These are phyloP conservation scores for Trichosporon sp. DNA, from an alignment of 1,284 basidiomycete species.

Conservation along the genomic window DNA sequence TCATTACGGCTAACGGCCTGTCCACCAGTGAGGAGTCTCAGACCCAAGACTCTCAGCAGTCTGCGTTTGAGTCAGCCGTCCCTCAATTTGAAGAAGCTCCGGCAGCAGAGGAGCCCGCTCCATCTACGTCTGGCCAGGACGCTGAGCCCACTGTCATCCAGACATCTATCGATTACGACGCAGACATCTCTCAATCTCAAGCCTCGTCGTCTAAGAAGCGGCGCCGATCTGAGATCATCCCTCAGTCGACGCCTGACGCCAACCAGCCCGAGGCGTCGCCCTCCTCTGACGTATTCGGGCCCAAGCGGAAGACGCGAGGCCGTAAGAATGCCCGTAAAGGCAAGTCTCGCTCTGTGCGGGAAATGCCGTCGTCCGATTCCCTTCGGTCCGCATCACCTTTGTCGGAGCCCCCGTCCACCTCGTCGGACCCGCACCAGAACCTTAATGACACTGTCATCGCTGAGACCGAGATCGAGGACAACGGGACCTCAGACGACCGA, in stretches of 20 bases:
- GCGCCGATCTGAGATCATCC: constrained; percentile 4
- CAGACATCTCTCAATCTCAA: constrained; percentile 10
- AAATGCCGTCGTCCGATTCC: neutral
- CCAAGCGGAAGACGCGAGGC: constrained; percentile 8
- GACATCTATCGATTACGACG: constrained; percentile 11
- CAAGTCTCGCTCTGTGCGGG: neutral
- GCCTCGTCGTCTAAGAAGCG: constrained; percentile 6
- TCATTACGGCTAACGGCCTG: constrained; percentile 34
- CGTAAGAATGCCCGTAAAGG: constrained; percentile 1
- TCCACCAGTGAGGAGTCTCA: neutral
- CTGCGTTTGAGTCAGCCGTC: neutral
- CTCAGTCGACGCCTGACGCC: constrained; percentile 5
- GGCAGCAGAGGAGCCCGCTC: neutral
- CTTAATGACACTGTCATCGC: constrained; percentile 10
- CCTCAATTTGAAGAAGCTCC: neutral
- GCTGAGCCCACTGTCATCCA: neutral
- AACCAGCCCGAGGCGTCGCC: neutral
- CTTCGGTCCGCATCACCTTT: neutral
- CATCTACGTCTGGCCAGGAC: neutral
- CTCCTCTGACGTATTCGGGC: constrained; percentile 32
- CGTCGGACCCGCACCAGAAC: neutral
- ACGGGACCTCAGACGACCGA: constrained; percentile 6
- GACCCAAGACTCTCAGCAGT: neutral
- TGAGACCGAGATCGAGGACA: constrained; percentile 18
- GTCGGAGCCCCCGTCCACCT: neutral